Base-by-base conservation (phyloP, 345 rosid genomes). In the Linum usitatissimum region DNA sequence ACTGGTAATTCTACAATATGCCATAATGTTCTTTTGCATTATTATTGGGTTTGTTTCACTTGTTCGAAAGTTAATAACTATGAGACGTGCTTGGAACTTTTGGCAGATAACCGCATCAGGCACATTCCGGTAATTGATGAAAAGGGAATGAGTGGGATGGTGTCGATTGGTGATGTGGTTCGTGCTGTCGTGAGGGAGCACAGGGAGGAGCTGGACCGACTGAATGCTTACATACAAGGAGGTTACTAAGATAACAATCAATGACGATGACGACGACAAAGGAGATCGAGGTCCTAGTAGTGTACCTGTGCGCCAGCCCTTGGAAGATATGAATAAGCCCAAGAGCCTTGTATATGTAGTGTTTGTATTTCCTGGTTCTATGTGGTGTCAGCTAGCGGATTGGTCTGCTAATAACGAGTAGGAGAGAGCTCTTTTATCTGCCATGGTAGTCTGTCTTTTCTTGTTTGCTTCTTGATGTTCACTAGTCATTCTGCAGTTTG, bases 131-230 rank as follows among this genome's bases (percentile, higher is more conserved):
- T 93, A 6, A 77, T 93, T 55, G 64, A 79, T 63, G 83, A 77
- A 15, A 79, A 73, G 78, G 90, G 72, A 48, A 93, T 93, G 97
- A 15, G 77, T 0, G 99, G 99, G 18, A 93, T 93, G 99, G 94
- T 93, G 59, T 93, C 99, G 53, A 87, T 93, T 9, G 99, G 97
- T 77, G 99, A 93, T 69, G 99, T 93, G 58, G 98, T 93, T 18
- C 99, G 97, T 63, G 99, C 99, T 5, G 99, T 93, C 70, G 97
- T 93, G 74, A 77, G 64, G 10, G 97, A 93, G 81, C 96, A 93
- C 66, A 70, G 95, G 10, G 94, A 84, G 72, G 97, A 93, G 86
- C 65, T 93, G 74, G 67, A 93, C 75, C 93, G 99, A 70, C 65
- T 93, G 72, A 93, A 84, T 64, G 97, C 91, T 6, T 93, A 20